Percentiles rank a stretch among this genome's conserved stretches.
Conservation (phyloP, 257 asterid genomes). For the Knoxia roxburghii region DNA sequence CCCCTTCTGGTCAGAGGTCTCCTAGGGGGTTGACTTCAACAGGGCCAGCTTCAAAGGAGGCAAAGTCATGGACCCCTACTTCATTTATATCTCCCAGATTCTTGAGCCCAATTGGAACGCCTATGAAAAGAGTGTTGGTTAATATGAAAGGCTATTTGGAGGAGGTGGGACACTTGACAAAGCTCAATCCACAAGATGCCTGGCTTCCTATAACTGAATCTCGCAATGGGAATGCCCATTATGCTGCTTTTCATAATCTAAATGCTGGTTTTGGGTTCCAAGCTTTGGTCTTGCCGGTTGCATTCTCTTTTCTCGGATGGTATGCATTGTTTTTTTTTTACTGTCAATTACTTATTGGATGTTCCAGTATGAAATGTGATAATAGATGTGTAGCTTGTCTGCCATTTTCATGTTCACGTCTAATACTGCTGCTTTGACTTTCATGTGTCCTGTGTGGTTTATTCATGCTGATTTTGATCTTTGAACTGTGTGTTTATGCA, state of each 20-base stretch:
- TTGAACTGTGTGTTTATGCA: not conserved
- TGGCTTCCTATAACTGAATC: slow-evolving; percentile 99
- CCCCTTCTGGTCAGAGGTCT: slow-evolving; percentile 86
- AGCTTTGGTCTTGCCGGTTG: slow-evolving; percentile 90
- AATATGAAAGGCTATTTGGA: slow-evolving; percentile 94
- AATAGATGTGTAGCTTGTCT: not conserved
- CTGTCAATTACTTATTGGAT: not conserved
- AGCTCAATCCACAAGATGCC: slow-evolving; percentile 96
- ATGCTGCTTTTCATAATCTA: slow-evolving; percentile 92
- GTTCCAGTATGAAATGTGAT: no score
- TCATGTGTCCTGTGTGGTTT: no score
- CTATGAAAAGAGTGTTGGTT: slow-evolving; percentile 84
- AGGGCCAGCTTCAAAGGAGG: slow-evolving; percentile 36
- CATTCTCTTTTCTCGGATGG: slow-evolving; percentile 98
- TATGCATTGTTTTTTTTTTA: slow-evolving; percentile 17
- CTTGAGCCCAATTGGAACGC: slow-evolving; percentile 97
- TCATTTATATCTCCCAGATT: slow-evolving; percentile 91
- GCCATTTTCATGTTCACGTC: not conserved
- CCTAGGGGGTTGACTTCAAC: slow-evolving; percentile 48
- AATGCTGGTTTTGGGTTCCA: slow-evolving; percentile 98
- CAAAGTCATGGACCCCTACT: slow-evolving; percentile 95
- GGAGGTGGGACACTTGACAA: slow-evolving; percentile 92
- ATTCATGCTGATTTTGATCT: not conserved
- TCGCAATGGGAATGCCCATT: slow-evolving; percentile 91
- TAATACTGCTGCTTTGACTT: not conserved